Percentiles rank a stretch among this genome's conserved stretches.
Conservation (phyloP, 2,329 filamentous ascomycete genomes). For the Myriosclerotinia scirpicola region DNA sequence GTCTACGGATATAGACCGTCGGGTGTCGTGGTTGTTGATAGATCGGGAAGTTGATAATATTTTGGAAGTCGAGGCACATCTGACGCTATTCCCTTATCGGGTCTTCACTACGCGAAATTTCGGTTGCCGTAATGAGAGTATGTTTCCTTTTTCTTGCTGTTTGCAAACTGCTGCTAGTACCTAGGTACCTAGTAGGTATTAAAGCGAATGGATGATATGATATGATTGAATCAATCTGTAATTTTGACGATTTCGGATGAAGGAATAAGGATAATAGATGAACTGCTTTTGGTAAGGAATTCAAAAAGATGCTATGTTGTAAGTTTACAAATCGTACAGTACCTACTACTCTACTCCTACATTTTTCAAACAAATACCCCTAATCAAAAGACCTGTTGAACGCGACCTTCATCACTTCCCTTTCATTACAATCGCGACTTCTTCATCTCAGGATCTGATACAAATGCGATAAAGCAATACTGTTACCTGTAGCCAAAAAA, state of each 20-base stretch:
- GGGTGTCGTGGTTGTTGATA: conserved; percentile 13
- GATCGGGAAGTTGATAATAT: conserved; percentile 14
- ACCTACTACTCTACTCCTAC: too few species aligned
- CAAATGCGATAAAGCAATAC: neutral
- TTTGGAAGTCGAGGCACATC: conserved; percentile 23
- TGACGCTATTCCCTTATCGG: conserved; percentile 25
- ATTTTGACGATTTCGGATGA: neutral
- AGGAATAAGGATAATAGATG: neutral
- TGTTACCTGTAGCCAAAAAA: neutral
- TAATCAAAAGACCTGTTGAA: conserved; percentile 14
- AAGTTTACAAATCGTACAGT: conserved; percentile 7
- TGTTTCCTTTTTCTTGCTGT: conserved; percentile 1
- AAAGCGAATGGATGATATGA: neutral
- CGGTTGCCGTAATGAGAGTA: conserved; percentile 2
- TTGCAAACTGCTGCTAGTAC: neutral
- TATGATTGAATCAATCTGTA: neutral
- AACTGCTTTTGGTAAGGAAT: neutral
- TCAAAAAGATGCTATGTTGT: neutral
- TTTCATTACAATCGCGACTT: conserved; percentile 15
- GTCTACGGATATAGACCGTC: conserved; percentile 15
- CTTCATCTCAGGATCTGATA: conserved; percentile 8
- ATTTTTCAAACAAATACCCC: neutral
- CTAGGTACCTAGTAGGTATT: neutral
- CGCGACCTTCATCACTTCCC: conserved; percentile 30
- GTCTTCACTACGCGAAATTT: conserved; percentile 8